These are phyloP conservation scores for Scutellaria minor DNA, from an alignment of 257 asterid species.

Conservation along the genomic window DNA sequence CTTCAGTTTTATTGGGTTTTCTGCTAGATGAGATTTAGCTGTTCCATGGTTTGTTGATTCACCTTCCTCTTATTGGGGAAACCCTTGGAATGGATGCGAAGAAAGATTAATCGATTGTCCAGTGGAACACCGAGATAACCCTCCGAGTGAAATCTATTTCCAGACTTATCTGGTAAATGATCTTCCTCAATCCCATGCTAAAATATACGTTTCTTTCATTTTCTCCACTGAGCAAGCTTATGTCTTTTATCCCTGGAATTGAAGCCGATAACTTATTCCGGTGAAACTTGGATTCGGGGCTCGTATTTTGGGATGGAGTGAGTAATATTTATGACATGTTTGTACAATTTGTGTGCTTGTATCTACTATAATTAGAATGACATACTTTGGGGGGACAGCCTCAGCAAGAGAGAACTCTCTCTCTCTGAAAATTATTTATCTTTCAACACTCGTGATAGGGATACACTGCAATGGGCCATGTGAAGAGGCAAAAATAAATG, in stretches of 20 bases:
- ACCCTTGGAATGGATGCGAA: neutral
- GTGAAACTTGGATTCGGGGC: too few relatives aligned
- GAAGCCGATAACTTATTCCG: neutral
- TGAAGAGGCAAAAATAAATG: conserved; percentile 23
- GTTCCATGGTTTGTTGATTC: conserved; percentile 15
- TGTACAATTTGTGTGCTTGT: neutral
- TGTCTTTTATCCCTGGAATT: neutral
- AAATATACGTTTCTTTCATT: neutral
- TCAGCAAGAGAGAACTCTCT: too few relatives aligned
- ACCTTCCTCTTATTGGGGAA: neutral
- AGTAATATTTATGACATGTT: too few relatives aligned
- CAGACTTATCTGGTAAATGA: conserved; percentile 15
- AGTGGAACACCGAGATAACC: conserved; percentile 4
- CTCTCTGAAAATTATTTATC: too few relatives aligned
- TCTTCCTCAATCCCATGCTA: conserved; percentile 21
- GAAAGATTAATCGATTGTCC: neutral
- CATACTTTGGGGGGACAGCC: too few relatives aligned
- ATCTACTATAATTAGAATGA: neutral
- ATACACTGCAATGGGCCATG: too few relatives aligned
- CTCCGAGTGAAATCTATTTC: neutral
- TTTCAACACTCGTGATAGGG: too few relatives aligned
- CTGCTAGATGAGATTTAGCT: conserved; percentile 6
- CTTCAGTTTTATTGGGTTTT: conserved; percentile 20
- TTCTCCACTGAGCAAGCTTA: too few relatives aligned
- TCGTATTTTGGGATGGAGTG: too few relatives aligned